Conservation (phyloP, 305 asterid species). For the Euphrasia arctica region DNA sequence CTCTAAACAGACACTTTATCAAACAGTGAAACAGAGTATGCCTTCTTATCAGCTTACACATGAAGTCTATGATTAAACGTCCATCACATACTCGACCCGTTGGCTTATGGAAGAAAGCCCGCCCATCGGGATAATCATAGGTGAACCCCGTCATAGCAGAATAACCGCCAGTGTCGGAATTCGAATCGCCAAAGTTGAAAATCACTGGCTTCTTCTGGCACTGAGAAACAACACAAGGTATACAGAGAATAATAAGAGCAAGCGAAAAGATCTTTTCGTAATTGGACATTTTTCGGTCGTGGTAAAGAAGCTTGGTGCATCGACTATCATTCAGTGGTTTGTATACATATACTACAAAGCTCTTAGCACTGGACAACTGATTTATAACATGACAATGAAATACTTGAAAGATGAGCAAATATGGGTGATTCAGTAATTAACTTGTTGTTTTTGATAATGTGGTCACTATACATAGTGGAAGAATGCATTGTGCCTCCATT, state of each 20-base stretch:
- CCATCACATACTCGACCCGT: conserved; percentile 48
- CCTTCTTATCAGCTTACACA: conserved; percentile 30
- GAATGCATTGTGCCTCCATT: conserved; percentile 16
- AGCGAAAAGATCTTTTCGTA: neutral
- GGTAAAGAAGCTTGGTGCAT: conserved; percentile 6
- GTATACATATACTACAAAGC: conserved; percentile 5
- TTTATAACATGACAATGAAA: conserved; percentile 8
- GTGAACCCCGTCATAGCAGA: conserved; percentile 39
- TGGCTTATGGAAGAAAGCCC: conserved; percentile 44
- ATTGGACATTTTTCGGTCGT: conserved; percentile 13
- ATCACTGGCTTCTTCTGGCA: conserved; percentile 39
- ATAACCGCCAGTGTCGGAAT: conserved; percentile 55
- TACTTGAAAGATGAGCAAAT: neutral
- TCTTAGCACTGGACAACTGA: neutral
- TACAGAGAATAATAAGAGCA: conserved; percentile 9
- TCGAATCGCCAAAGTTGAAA: conserved; percentile 58
- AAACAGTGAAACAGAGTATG: neutral
- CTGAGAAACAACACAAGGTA: conserved; percentile 28
- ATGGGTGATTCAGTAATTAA: neutral
- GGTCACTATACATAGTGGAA: conserved; percentile 12
- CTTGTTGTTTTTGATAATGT: conserved; percentile 4
- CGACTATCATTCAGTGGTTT: neutral
- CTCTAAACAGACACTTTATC: conserved; percentile 8
- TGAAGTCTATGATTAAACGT: conserved; percentile 44
- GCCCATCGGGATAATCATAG: conserved; percentile 41